Conservation (phyloP, 164 flowering plant genomes). For the Protea cynaroides region DNA sequence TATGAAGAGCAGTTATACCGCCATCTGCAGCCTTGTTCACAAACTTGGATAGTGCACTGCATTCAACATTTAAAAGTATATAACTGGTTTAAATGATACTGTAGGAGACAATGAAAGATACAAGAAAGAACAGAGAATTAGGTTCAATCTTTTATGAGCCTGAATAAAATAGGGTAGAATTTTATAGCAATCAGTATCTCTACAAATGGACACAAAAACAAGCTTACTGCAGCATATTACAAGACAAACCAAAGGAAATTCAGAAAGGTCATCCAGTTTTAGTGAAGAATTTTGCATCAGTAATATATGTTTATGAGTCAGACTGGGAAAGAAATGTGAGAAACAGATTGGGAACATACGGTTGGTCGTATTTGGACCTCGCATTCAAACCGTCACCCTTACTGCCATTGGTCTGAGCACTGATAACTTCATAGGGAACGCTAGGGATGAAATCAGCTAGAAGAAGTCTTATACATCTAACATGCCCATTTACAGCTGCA, state of each 20-base stretch:
- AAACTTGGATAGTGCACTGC: constrained; percentile 82
- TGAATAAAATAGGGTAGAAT: neutral
- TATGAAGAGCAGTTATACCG: constrained; percentile 90
- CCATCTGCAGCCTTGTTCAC: constrained; percentile 96
- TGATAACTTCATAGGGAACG: constrained; percentile 49
- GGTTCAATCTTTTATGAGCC: neutral
- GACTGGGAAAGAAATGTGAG: neutral
- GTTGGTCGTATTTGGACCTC: constrained; percentile 46
- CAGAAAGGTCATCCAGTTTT: neutral
- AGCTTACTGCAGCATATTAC: too few relatives aligned
- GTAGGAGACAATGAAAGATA: neutral
- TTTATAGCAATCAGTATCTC: too few relatives aligned
- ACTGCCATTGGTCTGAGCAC: constrained; percentile 29
- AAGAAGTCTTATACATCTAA: constrained; percentile 79
- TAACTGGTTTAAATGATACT: neutral
- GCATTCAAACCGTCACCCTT: constrained; percentile 26
- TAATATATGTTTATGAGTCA: neutral
- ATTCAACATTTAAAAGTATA: constrained; percentile 11
- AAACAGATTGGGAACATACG: constrained; percentile 27
- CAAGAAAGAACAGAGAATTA: neutral
- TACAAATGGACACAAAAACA: too few relatives aligned
- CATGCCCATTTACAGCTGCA: constrained; percentile 92
- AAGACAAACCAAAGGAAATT: neutral
- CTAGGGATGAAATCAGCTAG: constrained; percentile 88
- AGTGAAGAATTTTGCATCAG: neutral